Evolutionary conservation across 2,329 filamentous ascomycete species (phyloP).

Genomic region (Colletotrichum sansevieriae): DNA sequence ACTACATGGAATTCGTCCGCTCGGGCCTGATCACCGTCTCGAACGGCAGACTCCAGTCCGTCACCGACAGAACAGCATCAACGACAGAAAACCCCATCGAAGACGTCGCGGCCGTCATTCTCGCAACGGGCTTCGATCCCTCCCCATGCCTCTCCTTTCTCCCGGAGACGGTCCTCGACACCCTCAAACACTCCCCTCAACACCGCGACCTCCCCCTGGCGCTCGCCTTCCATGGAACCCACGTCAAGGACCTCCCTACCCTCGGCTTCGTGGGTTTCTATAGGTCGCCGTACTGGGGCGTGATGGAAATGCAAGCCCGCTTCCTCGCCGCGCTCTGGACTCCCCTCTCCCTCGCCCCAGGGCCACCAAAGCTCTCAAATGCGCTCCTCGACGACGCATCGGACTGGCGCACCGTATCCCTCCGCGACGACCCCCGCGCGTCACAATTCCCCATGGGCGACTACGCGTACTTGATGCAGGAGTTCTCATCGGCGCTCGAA

Average conservation of each 20-base stretch:
- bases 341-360: conserved; percentile 45
- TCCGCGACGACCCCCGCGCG: conserved; percentile 65
- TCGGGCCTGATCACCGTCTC: conserved; percentile 69
- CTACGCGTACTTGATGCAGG: conserved; percentile 81
- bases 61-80: conserved; percentile 53
- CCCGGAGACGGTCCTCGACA: conserved; percentile 64
- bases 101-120: conserved; percentile 75
- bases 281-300: conserved; percentile 85
- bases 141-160: conserved; percentile 75
- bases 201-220: conserved; percentile 72
- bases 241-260: conserved; percentile 70
- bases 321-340: conserved; percentile 74
- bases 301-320: conserved; percentile 88
- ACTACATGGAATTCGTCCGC: conserved; percentile 80
- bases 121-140: conserved; percentile 82
- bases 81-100: conserved; percentile 54
- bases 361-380: conserved; percentile 47
- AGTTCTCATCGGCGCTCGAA: conserved; percentile 71
- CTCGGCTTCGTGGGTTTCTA: conserved; percentile 89
- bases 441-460: conserved; percentile 88
- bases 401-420: conserved; percentile 59
- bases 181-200: conserved; percentile 68
- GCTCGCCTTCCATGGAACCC: conserved; percentile 75
- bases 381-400: conserved; percentile 61
- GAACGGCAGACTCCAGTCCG: conserved; percentile 59